Evolutionary conservation across 1,284 basidiomycete genomes (phyloP).

Genomic region (Leccinum proximum): DNA sequence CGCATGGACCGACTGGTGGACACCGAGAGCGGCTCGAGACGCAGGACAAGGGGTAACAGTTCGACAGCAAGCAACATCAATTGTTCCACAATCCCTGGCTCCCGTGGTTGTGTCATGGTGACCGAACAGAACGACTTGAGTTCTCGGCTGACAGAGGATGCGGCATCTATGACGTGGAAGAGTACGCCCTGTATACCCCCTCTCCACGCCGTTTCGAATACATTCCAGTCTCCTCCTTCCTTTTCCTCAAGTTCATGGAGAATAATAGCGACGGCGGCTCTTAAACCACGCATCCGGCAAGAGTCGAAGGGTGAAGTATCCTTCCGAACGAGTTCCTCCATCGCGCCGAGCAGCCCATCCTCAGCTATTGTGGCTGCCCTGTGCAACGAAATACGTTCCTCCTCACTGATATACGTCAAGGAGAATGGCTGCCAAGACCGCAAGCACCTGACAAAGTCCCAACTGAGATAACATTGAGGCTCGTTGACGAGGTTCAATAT

Average conservation of each 20-base stretch:
- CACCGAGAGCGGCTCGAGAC: slow-evolving; percentile 43
- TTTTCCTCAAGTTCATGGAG: slow-evolving; percentile 45
- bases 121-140: slow-evolving; percentile 49
- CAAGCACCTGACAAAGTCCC: slow-evolving; percentile 54
- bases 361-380: slow-evolving; percentile 61
- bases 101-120: slow-evolving; percentile 30
- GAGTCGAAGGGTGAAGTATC: slow-evolving; percentile 36
- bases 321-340: slow-evolving; percentile 48
- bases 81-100: slow-evolving; percentile 44
- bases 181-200: slow-evolving; percentile 54
- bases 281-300: slow-evolving; percentile 51
- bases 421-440: slow-evolving; percentile 42
- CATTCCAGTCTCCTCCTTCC: slow-evolving; percentile 48
- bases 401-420: slow-evolving; percentile 56
- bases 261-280: slow-evolving; percentile 59
- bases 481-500: slow-evolving; percentile 56
- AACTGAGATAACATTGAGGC: slow-evolving; percentile 56
- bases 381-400: slow-evolving; percentile 53
- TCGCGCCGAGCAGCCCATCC: slow-evolving; percentile 58
- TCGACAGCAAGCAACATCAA: slow-evolving; percentile 54
- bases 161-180: slow-evolving; percentile 50
- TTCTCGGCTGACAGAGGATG: slow-evolving; percentile 46
- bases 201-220: slow-evolving; percentile 55
- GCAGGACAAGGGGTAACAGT: slow-evolving; percentile 46
- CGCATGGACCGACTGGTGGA: slow-evolving; percentile 48